Evolutionary conservation across 2,329 filamentous ascomycete species (phyloP).

Genomic region (Neofusicoccum ribis): DNA sequence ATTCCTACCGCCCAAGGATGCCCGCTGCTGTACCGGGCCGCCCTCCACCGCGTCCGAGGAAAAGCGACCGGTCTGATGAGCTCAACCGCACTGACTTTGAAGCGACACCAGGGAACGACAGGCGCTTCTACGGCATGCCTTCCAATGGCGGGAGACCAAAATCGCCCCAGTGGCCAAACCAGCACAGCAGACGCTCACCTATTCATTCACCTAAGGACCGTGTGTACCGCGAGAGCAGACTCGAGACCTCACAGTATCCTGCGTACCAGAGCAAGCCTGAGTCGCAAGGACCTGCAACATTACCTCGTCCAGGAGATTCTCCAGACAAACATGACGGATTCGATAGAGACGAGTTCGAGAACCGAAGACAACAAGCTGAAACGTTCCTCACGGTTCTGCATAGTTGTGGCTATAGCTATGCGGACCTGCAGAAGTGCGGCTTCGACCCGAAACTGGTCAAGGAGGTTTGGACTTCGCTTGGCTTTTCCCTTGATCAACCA

Average conservation of each 20-base stretch:
- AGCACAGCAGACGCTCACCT: neutral
- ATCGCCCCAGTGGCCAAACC: neutral
- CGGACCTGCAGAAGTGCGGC: slow-evolving; percentile 70
- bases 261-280: neutral
- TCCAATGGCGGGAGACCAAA: neutral
- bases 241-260: neutral
- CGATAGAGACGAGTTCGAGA: neutral
- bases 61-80: slow-evolving; percentile 4
- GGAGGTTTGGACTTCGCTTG: slow-evolving; percentile 16
- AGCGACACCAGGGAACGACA: neutral
- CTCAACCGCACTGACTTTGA: slow-evolving; percentile 10
- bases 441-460: slow-evolving; percentile 54
- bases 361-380: slow-evolving; percentile 31
- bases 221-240: neutral
- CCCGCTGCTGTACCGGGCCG: neutral
- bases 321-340: neutral
- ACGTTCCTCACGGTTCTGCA: slow-evolving; percentile 46
- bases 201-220: neutral
- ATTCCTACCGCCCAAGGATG: neutral
- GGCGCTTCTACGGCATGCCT: neutral
- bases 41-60: neutral
- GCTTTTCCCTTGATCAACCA: neutral
- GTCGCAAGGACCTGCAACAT: neutral
- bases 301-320: neutral
- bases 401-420: slow-evolving; percentile 66